phyloP scores from a whole-genome alignment of 768 basidiomycete species.

The Suillus paluster region DNA sequence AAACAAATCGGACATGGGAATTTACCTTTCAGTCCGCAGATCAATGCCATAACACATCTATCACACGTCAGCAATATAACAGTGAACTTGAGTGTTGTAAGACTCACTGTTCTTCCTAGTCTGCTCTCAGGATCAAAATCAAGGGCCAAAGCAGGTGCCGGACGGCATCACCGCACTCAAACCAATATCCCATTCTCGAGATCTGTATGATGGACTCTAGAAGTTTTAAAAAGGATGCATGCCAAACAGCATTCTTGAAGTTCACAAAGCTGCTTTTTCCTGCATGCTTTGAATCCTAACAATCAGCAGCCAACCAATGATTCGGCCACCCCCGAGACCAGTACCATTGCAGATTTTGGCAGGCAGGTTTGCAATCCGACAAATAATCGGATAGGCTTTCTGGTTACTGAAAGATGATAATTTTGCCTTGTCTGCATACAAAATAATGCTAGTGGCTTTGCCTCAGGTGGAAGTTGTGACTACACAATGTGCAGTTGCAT shows the following conservation, averaged over 20 bases:
- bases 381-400: constrained; percentile 43
- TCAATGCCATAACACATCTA: constrained; percentile 40
- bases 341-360: constrained; percentile 35
- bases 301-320: constrained; percentile 46
- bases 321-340: constrained; percentile 36
- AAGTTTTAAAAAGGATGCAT: constrained; percentile 13
- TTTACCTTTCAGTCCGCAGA: constrained; percentile 28
- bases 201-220: background rate
- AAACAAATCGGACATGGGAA: constrained; percentile 44
- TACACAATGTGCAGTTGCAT: background rate
- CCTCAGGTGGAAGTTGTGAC: constrained; percentile 14
- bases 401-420: constrained; percentile 43
- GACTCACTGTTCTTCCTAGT: constrained; percentile 51
- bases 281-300: constrained; percentile 24
- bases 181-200: constrained; percentile 11
- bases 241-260: constrained; percentile 17
- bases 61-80: too few relatives aligned
- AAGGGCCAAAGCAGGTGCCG: constrained; percentile 34
- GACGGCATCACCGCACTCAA: constrained; percentile 36
- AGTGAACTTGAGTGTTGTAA: too few relatives aligned
- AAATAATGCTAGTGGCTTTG: constrained; percentile 35
- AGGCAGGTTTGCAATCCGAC: constrained; percentile 37
- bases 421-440: constrained; percentile 46
- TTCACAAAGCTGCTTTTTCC: constrained; percentile 10
- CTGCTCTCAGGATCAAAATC: constrained; percentile 38